Percentiles rank a stretch among this genome's conserved stretches.
phyloP scores from a whole-genome alignment of 768 basidiomycete genomes.

The Serpula lacrymans region DNA sequence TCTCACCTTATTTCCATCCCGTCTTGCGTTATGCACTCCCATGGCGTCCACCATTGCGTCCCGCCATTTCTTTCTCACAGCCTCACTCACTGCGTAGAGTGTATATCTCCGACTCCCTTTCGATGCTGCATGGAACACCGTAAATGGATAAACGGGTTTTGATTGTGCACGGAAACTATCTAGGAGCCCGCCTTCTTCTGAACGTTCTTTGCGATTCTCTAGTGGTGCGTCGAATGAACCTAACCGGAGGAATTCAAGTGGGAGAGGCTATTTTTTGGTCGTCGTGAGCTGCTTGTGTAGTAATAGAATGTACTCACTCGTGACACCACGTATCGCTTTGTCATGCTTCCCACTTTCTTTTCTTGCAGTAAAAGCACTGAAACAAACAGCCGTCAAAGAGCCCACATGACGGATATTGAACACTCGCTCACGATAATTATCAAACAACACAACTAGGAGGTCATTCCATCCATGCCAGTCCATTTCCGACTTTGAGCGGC shows the following conservation, averaged over 20 bases:
- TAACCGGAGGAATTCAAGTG: slow-evolving; percentile 73
- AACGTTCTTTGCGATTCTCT: slow-evolving; percentile 61
- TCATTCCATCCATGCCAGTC: slow-evolving; percentile 68
- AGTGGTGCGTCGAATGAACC: slow-evolving; percentile 57
- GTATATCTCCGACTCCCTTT: slow-evolving; percentile 63
- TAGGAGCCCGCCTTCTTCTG: slow-evolving; percentile 55
- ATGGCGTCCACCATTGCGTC: slow-evolving; percentile 58
- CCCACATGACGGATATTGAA: no score
- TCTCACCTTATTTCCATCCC: slow-evolving; percentile 71
- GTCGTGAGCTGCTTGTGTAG: slow-evolving; percentile 3
- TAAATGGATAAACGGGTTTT: slow-evolving; percentile 70
- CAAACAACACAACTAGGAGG: slow-evolving; percentile 61
- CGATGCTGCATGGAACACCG: slow-evolving; percentile 65
- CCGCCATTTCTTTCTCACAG: slow-evolving; percentile 60
- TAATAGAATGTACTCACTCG: slow-evolving; percentile 45
- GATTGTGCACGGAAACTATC: slow-evolving; percentile 51
- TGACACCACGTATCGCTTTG: slow-evolving; percentile 56
- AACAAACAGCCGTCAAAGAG: background rate
- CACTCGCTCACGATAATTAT: slow-evolving; percentile 79
- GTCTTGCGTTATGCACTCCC: slow-evolving; percentile 56
- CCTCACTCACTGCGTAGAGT: slow-evolving; percentile 60
- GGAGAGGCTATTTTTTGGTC: slow-evolving; percentile 56
- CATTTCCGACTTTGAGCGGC: slow-evolving; percentile 60
- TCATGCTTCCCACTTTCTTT: slow-evolving; percentile 41
- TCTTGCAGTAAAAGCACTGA: slow-evolving; percentile 67